phyloP scores from a whole-genome alignment of 2,329 filamentous ascomycete species.

The Fusarium cicatricum region DNA sequence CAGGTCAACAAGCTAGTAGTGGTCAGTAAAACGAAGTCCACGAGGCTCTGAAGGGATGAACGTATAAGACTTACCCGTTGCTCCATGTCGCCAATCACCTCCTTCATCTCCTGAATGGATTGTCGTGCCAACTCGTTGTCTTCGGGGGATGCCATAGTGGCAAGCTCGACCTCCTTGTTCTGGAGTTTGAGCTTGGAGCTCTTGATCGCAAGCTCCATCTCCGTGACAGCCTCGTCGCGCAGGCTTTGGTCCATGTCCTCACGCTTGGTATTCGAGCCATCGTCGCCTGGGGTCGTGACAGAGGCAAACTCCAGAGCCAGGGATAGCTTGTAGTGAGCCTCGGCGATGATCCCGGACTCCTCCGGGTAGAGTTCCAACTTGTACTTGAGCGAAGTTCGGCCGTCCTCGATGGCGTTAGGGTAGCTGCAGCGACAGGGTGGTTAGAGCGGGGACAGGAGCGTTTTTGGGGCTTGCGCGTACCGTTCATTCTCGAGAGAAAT shows the following conservation, averaged over 20 bases:
- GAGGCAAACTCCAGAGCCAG: constrained; percentile 94
- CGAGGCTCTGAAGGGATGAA: not conserved
- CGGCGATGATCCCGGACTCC: constrained; percentile 86
- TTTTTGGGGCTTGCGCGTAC: constrained; percentile 46
- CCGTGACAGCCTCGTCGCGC: constrained; percentile 73
- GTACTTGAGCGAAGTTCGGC: constrained; percentile 77
- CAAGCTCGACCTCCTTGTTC: constrained; percentile 72
- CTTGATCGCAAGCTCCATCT: constrained; percentile 78
- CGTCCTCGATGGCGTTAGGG: constrained; percentile 84
- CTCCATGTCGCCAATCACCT: constrained; percentile 82
- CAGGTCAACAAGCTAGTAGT: constrained; percentile 71
- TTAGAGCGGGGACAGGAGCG: not conserved
- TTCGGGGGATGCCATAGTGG: constrained; percentile 68
- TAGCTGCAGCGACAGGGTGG: constrained; percentile 61
- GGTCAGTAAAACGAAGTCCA: not conserved
- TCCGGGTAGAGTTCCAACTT: constrained; percentile 81
- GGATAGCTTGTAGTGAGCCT: constrained; percentile 96
- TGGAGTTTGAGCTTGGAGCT: constrained; percentile 76
- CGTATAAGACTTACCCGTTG: constrained; percentile 64
- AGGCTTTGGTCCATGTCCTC: constrained; percentile 71
- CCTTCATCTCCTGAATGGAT: constrained; percentile 76
- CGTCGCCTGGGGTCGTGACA: constrained; percentile 67
- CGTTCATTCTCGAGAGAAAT: constrained; percentile 97
- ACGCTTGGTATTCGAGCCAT: constrained; percentile 56
- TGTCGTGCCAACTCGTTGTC: constrained; percentile 70